Evolutionary conservation across 495 filamentous ascomycete genomes (phyloP).

Genomic region (Penicillium steckii): DNA sequence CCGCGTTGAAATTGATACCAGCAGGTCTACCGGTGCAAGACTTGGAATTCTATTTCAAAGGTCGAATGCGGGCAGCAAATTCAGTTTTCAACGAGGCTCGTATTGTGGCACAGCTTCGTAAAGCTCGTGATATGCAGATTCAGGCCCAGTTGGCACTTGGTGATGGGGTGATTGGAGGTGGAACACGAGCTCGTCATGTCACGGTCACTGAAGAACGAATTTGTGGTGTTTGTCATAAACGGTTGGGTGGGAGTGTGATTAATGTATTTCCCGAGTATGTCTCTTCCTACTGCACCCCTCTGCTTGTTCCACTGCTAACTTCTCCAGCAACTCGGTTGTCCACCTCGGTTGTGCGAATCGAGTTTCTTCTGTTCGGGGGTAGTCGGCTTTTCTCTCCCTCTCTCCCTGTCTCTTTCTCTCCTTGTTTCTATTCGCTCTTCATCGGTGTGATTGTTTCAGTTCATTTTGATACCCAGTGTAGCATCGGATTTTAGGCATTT

Average conservation of each 20-base stretch:
- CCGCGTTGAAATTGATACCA: conserved; percentile 84
- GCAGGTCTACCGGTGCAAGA: conserved; percentile 70
- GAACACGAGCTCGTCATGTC: conserved; percentile 67
- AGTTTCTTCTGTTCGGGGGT: conserved; percentile 21
- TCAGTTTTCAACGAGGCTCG: conserved; percentile 72
- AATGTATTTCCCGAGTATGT: conserved; percentile 68
- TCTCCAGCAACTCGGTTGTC: conserved; percentile 60
- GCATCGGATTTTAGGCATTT: background rate
- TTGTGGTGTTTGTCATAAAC: conserved; percentile 88
- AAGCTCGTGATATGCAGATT: conserved; percentile 67
- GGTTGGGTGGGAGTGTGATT: conserved; percentile 86
- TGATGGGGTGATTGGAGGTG: conserved; percentile 52
- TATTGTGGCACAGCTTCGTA: conserved; percentile 71
- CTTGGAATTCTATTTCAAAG: conserved; percentile 88
- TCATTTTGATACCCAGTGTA: conserved; percentile 41
- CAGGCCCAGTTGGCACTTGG: conserved; percentile 69
- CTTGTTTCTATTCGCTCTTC: too few species aligned
- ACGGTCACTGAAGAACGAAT: conserved; percentile 82
- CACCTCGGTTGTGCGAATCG: conserved; percentile 78
- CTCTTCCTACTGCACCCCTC: background rate
- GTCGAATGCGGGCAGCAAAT: conserved; percentile 85
- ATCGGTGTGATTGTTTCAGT: conserved; percentile 15
- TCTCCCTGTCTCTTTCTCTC: too few species aligned
- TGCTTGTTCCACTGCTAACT: conserved; percentile 18
- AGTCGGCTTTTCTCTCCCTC: too few species aligned